A percentile compares a stretch with the other conserved stretches of the same genome.
phyloP scores from a whole-genome alignment of 2,329 filamentous ascomycete species.

The Setomelanomma holmii region DNA sequence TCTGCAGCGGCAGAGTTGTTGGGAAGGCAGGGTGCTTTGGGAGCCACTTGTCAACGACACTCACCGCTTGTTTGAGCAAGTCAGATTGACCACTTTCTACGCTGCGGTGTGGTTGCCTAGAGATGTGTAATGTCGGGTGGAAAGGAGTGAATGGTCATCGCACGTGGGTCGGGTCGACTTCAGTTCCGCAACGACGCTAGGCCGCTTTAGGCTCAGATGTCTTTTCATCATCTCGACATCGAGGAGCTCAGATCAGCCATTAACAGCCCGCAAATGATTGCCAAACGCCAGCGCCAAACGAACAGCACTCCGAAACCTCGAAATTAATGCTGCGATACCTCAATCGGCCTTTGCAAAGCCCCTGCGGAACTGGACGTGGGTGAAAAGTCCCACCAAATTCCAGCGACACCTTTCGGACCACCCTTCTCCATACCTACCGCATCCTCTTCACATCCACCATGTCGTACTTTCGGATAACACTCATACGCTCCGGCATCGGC shows the following conservation, averaged over 20 bases:
- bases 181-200: constrained; percentile 9
- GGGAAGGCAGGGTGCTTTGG: constrained; percentile 12
- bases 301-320: constrained; percentile 4
- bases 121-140: no score
- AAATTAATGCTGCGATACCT: not conserved
- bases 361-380: no score
- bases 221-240: constrained; percentile 11
- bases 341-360: constrained; percentile 11
- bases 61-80: constrained; percentile 15
- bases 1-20: not conserved
- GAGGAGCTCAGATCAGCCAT: constrained; percentile 27
- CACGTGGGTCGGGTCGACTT: constrained; percentile 26
- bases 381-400: no score
- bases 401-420: no score
- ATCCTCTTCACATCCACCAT: constrained; percentile 52
- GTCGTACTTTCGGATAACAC: constrained; percentile 89
- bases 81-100: no score
- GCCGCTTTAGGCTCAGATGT: constrained; percentile 14
- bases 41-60: constrained; percentile 1
- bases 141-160: constrained; percentile 10
- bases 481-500: constrained; percentile 88
- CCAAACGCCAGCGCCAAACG: constrained; percentile 5
- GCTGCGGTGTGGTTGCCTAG: no score
- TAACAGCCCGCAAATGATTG: constrained; percentile 21
- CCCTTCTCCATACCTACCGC: not conserved